A percentile compares a stretch with the other conserved stretches of the same genome.
Conservation (phyloP, 2,329 filamentous ascomycete species). For the Drechslerella dactyloides region DNA sequence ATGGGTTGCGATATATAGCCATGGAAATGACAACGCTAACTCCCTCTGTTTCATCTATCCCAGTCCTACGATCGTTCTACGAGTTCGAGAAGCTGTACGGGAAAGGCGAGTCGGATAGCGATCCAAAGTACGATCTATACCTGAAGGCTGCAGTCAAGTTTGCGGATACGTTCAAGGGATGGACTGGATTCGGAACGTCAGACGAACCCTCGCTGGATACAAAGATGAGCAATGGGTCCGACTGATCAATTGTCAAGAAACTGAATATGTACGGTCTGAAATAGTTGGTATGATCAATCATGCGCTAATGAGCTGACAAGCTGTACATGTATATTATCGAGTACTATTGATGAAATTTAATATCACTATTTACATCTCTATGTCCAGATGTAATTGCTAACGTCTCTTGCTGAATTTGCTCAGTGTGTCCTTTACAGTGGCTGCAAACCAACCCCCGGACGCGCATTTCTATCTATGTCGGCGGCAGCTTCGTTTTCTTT, state of each 20-base stretch:
- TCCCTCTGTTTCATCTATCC: neutral
- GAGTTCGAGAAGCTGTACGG: slow-evolving; percentile 53
- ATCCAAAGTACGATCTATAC: slow-evolving; percentile 59
- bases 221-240: neutral
- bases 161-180: slow-evolving; percentile 59
- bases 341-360: too few relatives aligned
- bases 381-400: too few relatives aligned
- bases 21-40: neutral
- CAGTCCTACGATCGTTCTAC: slow-evolving; percentile 53
- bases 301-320: too few relatives aligned
- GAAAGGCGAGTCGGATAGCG: slow-evolving; percentile 12
- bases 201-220: slow-evolving; percentile 15
- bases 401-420: too few relatives aligned
- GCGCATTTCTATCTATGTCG: too few relatives aligned
- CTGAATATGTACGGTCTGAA: neutral
- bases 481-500: too few relatives aligned
- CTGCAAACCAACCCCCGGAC: too few relatives aligned
- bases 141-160: slow-evolving; percentile 63
- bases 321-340: too few relatives aligned
- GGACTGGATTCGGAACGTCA: slow-evolving; percentile 51
- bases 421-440: too few relatives aligned
- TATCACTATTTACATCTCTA: too few relatives aligned
- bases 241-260: neutral
- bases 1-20: neutral
- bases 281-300: too few relatives aligned